A percentile compares a stretch with the other conserved stretches of the same genome.
These are phyloP conservation scores for Fusarium musae DNA, from an alignment of 2,329 filamentous ascomycete species.

Conservation along the genomic window DNA sequence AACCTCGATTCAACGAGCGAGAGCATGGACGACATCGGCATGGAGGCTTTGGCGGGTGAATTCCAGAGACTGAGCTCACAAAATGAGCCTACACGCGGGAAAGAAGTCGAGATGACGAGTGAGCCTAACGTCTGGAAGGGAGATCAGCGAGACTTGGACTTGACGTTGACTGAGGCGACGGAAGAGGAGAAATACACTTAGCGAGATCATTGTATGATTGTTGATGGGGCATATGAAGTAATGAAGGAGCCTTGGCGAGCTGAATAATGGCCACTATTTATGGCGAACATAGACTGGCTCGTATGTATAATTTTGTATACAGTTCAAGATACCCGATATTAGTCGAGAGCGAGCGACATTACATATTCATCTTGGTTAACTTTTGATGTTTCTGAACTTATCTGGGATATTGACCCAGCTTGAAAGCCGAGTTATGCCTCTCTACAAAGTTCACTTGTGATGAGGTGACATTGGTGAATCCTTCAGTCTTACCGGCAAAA, in stretches of 20 bases:
- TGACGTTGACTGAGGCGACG: conserved; percentile 22
- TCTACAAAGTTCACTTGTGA: neutral
- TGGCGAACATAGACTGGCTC: neutral
- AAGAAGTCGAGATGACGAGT: neutral
- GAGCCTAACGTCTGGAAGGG: conserved; percentile 5
- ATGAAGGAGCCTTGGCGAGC: neutral
- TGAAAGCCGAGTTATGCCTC: neutral
- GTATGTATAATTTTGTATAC: neutral
- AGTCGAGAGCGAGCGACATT: neutral
- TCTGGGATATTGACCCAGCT: neutral
- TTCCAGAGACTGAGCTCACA: neutral
- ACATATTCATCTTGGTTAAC: too few relatives aligned
- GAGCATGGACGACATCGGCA: conserved; percentile 4
- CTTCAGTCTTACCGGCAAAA: neutral
- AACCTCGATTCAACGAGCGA: conserved; percentile 5
- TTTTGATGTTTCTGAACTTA: neutral
- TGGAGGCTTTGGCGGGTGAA: conserved; percentile 3
- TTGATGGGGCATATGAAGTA: neutral
- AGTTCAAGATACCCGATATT: neutral
- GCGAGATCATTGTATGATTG: neutral
- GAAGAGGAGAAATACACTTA: conserved; percentile 5
- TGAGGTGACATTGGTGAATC: neutral
- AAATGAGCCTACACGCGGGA: neutral
- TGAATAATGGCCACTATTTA: too few relatives aligned
- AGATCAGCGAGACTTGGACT: conserved; percentile 1